Base-by-base conservation (phyloP, 257 asterid species). In the Fraxinus cuspidata region DNA sequence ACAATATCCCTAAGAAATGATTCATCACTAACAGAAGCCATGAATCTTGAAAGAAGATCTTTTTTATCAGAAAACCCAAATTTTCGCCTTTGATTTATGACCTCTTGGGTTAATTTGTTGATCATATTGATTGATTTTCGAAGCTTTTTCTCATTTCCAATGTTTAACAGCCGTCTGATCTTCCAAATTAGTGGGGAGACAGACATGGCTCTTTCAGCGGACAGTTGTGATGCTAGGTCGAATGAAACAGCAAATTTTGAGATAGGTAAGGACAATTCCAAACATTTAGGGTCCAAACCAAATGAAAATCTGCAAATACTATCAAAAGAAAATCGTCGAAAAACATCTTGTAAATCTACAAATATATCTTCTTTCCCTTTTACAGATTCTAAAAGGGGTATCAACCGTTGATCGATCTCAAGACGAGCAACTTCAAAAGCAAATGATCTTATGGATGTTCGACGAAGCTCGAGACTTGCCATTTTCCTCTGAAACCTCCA, bases 191-290 rank as follows among this genome's bases (percentile, higher is more conserved):
- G 53, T 1, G 85, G 90, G 12, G 79, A 80, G 9, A 86, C 81
- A 0, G 81, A 73, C 86, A 86, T 82, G 13, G 90, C 90, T 71
- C 90, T 80, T 60, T 84, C 83, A 10, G 88, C 90, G 1, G 90
- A 86, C 64, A 86, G 75, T 44, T 78, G 82, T 9, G 90, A 86
- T 7, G 90, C 90, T 28, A 78, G 64, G 75, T 86, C 88, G 38
- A 86, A 82, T 8, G 85, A 80, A 13, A 66, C 51, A 6, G 88
- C 88, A 38, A 86, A 84, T 66, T 86, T 81, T 7, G 86, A 86
- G 0, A 86, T 31, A 10, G 86, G 87, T 12, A 84, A 32, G 28
- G 86, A 76, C 2, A 83, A 47, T 40, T 87, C 87, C 42, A 87
- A 35, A 44, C 90, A 84, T 15, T 78, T 87, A 2, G 88, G 88